phyloP scores from a whole-genome alignment of 2,329 filamentous ascomycete genomes.

The Penicillium brevicompactum region DNA sequence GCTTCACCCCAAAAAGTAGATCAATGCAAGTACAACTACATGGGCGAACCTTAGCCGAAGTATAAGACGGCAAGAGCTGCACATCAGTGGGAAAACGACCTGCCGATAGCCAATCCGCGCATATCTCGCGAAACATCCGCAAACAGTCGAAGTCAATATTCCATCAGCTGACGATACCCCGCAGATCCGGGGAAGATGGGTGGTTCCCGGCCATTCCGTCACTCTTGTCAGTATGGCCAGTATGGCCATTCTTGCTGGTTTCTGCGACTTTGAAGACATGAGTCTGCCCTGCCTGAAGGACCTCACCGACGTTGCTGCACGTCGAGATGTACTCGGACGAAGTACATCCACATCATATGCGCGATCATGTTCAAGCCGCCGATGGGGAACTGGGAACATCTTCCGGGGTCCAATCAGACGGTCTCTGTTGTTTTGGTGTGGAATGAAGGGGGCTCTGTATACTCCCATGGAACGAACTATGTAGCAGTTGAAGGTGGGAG shows the following conservation, averaged over 20 bases:
- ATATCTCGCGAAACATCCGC: background rate
- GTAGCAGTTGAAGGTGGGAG: background rate
- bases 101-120: background rate
- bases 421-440: background rate
- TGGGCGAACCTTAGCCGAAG: no score
- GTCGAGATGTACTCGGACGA: no score
- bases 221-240: background rate
- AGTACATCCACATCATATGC: background rate
- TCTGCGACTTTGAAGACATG: no score
- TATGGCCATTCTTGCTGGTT: no score
- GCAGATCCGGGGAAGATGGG: constrained; percentile 18
- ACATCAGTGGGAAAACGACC: constrained; percentile 12
- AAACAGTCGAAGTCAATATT: background rate
- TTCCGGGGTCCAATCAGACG: constrained; percentile 3
- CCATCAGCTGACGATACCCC: constrained; percentile 28
- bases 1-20: constrained; percentile 3
- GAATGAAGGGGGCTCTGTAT: background rate
- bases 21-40: constrained; percentile 6
- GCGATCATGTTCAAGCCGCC: background rate
- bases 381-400: constrained; percentile 4
- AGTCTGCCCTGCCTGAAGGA: no score
- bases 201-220: constrained; percentile 2
- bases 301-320: no score
- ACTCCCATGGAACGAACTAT: background rate
- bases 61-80: background rate